Evolutionary conservation across 768 basidiomycete species (phyloP), one percentile per base, ranked within the genome.

Genomic region (Tulasnella sp.): DNA sequence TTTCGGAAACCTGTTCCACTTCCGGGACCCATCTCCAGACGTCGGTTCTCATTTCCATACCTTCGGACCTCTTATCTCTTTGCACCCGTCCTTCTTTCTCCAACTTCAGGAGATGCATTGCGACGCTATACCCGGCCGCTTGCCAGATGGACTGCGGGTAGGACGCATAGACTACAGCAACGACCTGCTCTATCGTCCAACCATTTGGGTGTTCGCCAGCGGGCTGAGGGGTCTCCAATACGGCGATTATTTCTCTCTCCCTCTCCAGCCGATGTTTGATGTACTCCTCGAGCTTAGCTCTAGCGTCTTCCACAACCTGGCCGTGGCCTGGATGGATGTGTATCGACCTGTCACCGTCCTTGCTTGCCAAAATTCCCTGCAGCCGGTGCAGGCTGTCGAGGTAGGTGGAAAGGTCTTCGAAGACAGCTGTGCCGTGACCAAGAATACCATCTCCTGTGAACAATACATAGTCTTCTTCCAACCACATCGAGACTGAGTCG

Each of bases 371-470:
- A 76, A 82, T 79, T 15, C 81, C 82, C 22, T 89, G 83, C 83
- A 94, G 86, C 78, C 82, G 86, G 58, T 85, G 85, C 64, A 97
- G 86, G 77, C 89, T 91, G 5, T 84, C 77, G 29, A 96, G 82
- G 80, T 96, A 97, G 5, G 86, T 80, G 0, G 86, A 84, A 17
- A 98, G 88, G 80, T 97, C 92, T 79, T 93, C 91, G 81, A 98
- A 97, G 5, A 96, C 89, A 3, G 96, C 87, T 0, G 94, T 94
- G 9, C 96, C 95, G 78, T 95, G 90, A 0, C 97, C 97, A 38
- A 99, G 88, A 8, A 98, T 89, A 5, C 91, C 93, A 83, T 99
- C 97, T 0, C 92, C 93, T 0, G 94, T 96, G 84, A 96, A 96
- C 19, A 98, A 86, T 0, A 89, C 90, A 34, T 85, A 84, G 80